Evolutionary conservation across 2,329 filamentous ascomycete genomes (phyloP).

Genomic region (Penicillium vulpinum): DNA sequence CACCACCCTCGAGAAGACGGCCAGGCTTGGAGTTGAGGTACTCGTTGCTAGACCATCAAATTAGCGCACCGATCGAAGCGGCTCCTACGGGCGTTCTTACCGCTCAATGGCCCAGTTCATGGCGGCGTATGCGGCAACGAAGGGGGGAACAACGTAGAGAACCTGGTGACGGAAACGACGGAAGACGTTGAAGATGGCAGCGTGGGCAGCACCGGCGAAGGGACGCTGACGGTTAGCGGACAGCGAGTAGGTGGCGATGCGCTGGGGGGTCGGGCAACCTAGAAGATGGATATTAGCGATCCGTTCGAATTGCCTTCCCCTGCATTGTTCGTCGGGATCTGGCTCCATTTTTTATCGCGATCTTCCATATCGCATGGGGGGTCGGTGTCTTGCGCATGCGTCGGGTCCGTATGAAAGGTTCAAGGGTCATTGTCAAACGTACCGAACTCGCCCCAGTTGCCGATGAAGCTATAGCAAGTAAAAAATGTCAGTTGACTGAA

Average conservation of each 20-base stretch:
- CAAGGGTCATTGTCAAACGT: slow-evolving; percentile 49
- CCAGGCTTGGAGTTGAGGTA: slow-evolving; percentile 54
- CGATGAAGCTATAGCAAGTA: slow-evolving; percentile 61
- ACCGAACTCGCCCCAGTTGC: slow-evolving; percentile 74
- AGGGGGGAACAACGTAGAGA: slow-evolving; percentile 81
- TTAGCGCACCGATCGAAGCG: slow-evolving; percentile 6
- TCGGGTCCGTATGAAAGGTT: slow-evolving; percentile 14
- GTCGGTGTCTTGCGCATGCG: slow-evolving; percentile 8
- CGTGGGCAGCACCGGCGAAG: slow-evolving; percentile 72
- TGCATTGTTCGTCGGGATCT: background rate
- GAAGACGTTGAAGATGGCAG: slow-evolving; percentile 93
- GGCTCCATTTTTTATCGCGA: background rate
- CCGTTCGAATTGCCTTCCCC: background rate
- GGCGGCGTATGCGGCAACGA: slow-evolving; percentile 74
- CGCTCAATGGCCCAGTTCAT: slow-evolving; percentile 91
- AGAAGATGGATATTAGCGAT: slow-evolving; percentile 2
- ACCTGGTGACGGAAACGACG: slow-evolving; percentile 82
- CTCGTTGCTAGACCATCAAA: slow-evolving; percentile 44
- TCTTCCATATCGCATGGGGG: background rate
- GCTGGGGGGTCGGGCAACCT: slow-evolving; percentile 51
- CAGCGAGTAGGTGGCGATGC: slow-evolving; percentile 69
- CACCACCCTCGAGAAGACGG: slow-evolving; percentile 35
- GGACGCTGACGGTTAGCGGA: slow-evolving; percentile 87
- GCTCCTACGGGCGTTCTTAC: slow-evolving; percentile 56
- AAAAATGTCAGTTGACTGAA: slow-evolving; percentile 26